Evolutionary conservation across 768 basidiomycete species (phyloP).

Genomic region (Boletus insuetus): DNA sequence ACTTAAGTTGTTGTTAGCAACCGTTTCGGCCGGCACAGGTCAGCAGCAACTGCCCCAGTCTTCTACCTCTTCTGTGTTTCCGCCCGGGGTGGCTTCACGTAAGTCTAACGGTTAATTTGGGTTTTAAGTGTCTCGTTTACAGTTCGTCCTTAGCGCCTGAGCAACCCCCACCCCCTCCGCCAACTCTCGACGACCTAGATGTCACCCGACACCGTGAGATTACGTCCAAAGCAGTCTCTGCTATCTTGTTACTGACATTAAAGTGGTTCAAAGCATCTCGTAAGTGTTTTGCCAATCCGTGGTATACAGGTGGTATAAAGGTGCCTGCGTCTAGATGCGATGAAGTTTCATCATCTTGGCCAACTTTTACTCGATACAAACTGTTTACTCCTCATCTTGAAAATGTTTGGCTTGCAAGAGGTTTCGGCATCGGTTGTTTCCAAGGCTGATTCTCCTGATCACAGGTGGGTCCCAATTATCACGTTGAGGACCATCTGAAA

Average conservation of each 20-base stretch:
- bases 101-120: slow-evolving; percentile 22
- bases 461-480: slow-evolving; percentile 55
- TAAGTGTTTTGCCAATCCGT: slow-evolving; percentile 40
- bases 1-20: slow-evolving; percentile 87
- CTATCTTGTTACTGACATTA: slow-evolving; percentile 82
- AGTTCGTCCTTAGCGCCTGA: slow-evolving; percentile 47
- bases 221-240: slow-evolving; percentile 95
- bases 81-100: slow-evolving; percentile 69
- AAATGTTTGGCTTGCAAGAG: slow-evolving; percentile 98
- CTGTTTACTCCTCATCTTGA: slow-evolving; percentile 86
- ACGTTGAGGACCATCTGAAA: not conserved
- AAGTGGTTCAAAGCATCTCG: slow-evolving; percentile 99
- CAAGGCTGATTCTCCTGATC: slow-evolving; percentile 82
- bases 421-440: slow-evolving; percentile 80
- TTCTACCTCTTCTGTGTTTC: slow-evolving; percentile 67
- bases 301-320: not conserved
- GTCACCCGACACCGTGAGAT: slow-evolving; percentile 95
- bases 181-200: slow-evolving; percentile 87
- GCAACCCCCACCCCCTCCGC: slow-evolving; percentile 61
- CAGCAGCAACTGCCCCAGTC: slow-evolving; percentile 57
- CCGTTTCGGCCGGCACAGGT: slow-evolving; percentile 78
- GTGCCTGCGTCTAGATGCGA: slow-evolving; percentile 62
- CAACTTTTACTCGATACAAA: slow-evolving; percentile 94
- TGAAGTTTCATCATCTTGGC: slow-evolving; percentile 99
- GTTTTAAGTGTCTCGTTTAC: not conserved